These are phyloP conservation scores for Sordariomycetes sp. DNA, from an alignment of 2,329 filamentous ascomycete genomes.

Conservation along the genomic window DNA sequence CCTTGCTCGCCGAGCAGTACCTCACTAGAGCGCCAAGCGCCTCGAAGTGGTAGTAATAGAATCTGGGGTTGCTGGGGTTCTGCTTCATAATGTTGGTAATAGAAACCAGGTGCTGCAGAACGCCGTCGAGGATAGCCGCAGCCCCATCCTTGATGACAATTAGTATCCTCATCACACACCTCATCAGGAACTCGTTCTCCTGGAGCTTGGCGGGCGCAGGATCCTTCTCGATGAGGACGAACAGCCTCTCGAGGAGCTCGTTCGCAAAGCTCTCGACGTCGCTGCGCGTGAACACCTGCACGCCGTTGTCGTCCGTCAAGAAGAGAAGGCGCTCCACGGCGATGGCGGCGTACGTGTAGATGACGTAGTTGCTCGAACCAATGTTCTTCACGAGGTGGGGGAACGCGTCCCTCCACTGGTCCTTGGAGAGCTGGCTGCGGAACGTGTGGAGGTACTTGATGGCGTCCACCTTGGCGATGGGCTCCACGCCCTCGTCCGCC, in stretches of 20 bases:
- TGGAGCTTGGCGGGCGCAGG: conserved; percentile 82
- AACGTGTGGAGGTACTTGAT: conserved; percentile 98
- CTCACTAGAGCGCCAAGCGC: conserved; percentile 79
- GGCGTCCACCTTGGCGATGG: conserved; percentile 89
- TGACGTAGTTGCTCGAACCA: conserved; percentile 81
- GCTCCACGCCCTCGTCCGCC: conserved; percentile 52
- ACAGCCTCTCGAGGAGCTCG: conserved; percentile 78
- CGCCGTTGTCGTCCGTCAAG: conserved; percentile 61
- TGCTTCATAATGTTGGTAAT: conserved; percentile 87
- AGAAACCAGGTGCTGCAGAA: conserved; percentile 72
- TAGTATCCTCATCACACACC: conserved; percentile 93
- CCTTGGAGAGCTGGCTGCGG: conserved; percentile 82
- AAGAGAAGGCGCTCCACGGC: conserved; percentile 88
- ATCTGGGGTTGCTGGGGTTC: conserved; percentile 93
- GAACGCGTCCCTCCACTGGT: conserved; percentile 85
- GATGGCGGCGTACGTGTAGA: conserved; percentile 95
- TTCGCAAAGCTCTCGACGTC: conserved; percentile 74
- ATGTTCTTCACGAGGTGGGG: conserved; percentile 84
- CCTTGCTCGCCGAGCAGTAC: conserved; percentile 51
- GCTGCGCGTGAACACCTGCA: conserved; percentile 65
- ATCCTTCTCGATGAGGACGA: conserved; percentile 81
- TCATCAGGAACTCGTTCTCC: conserved; percentile 98
- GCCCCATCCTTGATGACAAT: conserved; percentile 85
- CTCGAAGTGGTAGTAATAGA: conserved; percentile 98
- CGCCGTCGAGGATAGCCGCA: conserved; percentile 56